Evolutionary conservation across 73 alveolate species (phyloP).

Genomic region (Paramecium biaurelia): DNA sequence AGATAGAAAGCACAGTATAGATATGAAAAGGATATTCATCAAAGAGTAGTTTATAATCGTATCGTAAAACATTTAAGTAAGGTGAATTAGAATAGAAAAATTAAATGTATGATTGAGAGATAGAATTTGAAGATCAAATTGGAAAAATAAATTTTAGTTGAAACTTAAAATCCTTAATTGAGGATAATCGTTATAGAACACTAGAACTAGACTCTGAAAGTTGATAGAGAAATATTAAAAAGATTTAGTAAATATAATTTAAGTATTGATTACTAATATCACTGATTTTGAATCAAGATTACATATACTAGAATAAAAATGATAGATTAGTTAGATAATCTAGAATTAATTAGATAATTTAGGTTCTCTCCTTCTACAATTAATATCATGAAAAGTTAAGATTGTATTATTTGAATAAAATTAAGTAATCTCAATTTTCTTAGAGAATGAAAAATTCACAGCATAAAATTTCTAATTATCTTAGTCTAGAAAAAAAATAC

Average conservation of each 20-base stretch:
- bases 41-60: neutral
- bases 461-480: neutral
- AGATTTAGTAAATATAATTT: neutral
- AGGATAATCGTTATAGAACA: neutral
- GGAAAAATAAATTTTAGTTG: neutral
- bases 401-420: neutral
- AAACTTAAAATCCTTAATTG: neutral
- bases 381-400: neutral
- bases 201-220: neutral
- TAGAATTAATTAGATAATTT: neutral
- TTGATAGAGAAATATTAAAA: neutral
- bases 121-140: neutral
- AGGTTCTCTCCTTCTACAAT: neutral
- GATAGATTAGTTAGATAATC: neutral
- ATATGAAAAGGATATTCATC: neutral
- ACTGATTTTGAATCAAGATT: conserved; percentile 40
- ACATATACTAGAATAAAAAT: neutral
- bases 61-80: neutral
- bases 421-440: neutral
- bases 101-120: too few relatives aligned
- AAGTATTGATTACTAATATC: neutral
- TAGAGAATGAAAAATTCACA: neutral
- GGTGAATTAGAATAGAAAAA: too few relatives aligned
- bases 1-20: neutral
- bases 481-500: conserved; percentile 20